These are phyloP conservation scores for Anisodus tanguticus DNA, from an alignment of 257 asterid genomes.

Conservation along the genomic window DNA sequence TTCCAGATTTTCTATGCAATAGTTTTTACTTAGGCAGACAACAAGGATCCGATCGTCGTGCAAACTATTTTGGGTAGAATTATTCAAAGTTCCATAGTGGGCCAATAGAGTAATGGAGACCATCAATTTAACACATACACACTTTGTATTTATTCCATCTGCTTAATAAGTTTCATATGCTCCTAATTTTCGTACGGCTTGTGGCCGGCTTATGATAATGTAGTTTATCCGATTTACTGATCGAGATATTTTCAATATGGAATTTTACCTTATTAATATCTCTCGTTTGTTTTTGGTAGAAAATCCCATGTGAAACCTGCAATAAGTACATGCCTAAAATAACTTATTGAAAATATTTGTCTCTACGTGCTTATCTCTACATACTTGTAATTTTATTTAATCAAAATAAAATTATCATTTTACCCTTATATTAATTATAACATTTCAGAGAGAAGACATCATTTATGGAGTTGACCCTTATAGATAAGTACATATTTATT, in stretches of 20 bases:
- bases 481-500: too few relatives aligned
- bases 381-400: too few relatives aligned
- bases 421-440: too few relatives aligned
- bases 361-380: too few relatives aligned
- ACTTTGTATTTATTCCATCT: background rate
- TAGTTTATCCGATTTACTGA: background rate
- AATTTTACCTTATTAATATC: background rate
- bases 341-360: too few relatives aligned
- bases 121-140: background rate
- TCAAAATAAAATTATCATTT: too few relatives aligned
- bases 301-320: background rate
- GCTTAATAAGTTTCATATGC: background rate
- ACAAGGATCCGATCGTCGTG: constrained; percentile 19
- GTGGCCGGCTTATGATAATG: background rate
- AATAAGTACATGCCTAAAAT: too few relatives aligned
- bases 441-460: too few relatives aligned
- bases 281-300: background rate
- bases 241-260: background rate
- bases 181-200: background rate
- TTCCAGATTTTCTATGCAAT: background rate
- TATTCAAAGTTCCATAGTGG: background rate
- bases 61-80: background rate
- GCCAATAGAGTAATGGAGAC: background rate
- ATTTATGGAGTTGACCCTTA: too few relatives aligned
- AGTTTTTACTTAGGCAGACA: background rate